Evolutionary conservation across 345 rosid species (phyloP).

Genomic region (Jatropha curcas): DNA sequence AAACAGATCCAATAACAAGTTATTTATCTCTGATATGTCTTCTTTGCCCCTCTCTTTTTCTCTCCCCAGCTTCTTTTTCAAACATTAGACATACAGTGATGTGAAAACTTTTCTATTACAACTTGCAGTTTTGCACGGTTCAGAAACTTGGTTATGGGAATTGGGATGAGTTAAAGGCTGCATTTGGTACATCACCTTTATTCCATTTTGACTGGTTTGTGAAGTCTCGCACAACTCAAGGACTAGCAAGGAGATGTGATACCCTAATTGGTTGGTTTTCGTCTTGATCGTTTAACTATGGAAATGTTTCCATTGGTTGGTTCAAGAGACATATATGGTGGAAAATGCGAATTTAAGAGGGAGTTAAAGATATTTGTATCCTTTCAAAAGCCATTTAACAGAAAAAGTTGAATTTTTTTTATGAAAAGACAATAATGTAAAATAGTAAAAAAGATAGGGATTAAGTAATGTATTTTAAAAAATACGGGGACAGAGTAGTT

Average conservation of each 20-base stretch:
- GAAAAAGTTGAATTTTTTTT: too few relatives aligned
- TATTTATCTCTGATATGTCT: neutral
- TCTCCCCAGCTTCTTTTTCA: neutral
- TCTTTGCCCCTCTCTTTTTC: neutral
- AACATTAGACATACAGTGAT: neutral
- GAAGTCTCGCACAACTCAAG: constrained; percentile 91
- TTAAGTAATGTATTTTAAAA: too few relatives aligned
- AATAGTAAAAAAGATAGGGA: too few relatives aligned
- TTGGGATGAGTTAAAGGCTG: constrained; percentile 97
- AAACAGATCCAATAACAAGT: too few relatives aligned
- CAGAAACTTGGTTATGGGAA: constrained; percentile 98
- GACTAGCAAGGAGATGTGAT: constrained; percentile 95
- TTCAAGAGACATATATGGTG: too few relatives aligned
- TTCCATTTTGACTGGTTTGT: constrained; percentile 98
- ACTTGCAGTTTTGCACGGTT: constrained; percentile 85
- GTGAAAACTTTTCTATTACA: constrained; percentile 10
- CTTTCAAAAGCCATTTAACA: too few relatives aligned
- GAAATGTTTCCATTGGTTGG: too few relatives aligned
- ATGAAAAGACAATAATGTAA: too few relatives aligned
- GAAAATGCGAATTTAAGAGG: too few relatives aligned
- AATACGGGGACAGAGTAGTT: too few relatives aligned
- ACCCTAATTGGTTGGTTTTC: constrained; percentile 90
- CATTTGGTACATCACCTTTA: constrained; percentile 74
- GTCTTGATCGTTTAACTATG: too few relatives aligned
- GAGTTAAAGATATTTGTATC: too few relatives aligned